Percentiles rank a stretch among this genome's conserved stretches.
phyloP scores from a whole-genome alignment of 306 rosid genomes.

The Sindora glabra region DNA sequence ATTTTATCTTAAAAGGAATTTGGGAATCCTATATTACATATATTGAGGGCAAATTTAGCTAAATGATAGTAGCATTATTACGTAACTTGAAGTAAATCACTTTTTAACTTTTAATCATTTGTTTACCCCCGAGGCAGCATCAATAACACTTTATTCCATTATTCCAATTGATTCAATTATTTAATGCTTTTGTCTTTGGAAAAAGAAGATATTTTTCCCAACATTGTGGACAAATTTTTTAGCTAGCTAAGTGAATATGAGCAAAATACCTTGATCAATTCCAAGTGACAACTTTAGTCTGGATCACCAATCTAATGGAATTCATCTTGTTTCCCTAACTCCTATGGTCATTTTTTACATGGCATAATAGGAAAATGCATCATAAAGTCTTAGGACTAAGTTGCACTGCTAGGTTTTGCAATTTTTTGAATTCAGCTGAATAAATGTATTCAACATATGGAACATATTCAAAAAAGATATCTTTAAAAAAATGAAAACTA shows the following conservation, averaged over 20 bases:
- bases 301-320: slow-evolving; percentile 70
- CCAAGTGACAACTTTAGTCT: slow-evolving; percentile 70
- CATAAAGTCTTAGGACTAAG: neutral
- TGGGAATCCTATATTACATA: no score
- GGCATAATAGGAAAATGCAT: neutral
- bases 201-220: no score
- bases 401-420: neutral
- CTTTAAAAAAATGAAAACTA: neutral
- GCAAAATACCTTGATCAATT: slow-evolving; percentile 74
- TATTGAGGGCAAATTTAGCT: no score
- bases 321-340: slow-evolving; percentile 44
- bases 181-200: no score
- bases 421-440: neutral
- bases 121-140: no score
- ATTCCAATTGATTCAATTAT: no score
- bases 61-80: no score
- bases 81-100: no score
- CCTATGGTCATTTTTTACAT: slow-evolving; percentile 35
- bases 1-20: no score
- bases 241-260: slow-evolving; percentile 64
- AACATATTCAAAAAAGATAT: neutral
- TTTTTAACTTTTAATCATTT: no score
- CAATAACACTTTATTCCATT: no score
- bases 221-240: slow-evolving; percentile 63
- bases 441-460: neutral